Evolutionary conservation across 305 asterid genomes (phyloP), one percentile per base, ranked within the genome.

Genomic region (Withania somnifera): DNA sequence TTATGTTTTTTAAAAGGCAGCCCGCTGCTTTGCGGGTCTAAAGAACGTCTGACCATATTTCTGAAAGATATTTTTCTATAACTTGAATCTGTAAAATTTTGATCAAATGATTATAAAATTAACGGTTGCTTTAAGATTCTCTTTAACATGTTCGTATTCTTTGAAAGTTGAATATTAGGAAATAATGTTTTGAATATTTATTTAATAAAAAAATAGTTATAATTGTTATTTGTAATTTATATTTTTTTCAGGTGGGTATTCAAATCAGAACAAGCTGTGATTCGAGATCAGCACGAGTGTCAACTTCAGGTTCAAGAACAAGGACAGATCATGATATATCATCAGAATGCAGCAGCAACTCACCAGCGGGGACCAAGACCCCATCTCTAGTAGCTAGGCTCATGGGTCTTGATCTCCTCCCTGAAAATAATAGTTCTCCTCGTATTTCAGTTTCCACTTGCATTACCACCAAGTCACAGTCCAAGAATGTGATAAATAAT

Each of bases 381-480:
- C 99, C 99, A 24, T 92, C 84, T 57, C 89, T 95, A 0, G 98
- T 95, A 20, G 99, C 99, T 14, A 92, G 98, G 84, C 90, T 95
- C 0, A 95, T 95, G 99, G 99, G 99, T 19, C 93, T 95, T 19
- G 98, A 94, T 82, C 87, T 91, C 20, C 93, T 95, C 20, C 98
- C 98, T 14, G 93, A 93, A 54, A 53, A 54, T 81, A 53, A 58
- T 78, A 85, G 77, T 53, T 87, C 92, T 1, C 92, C 93, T 42
- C 86, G 86, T 11, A 17, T 79, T 32, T 79, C 80, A 3, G 77
- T 81, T 6, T 82, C 83, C 17, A 83, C 87, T 28, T 36, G 7
- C 40, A 82, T 86, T 47, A 34, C 0, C 40, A 36, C 40, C 7
- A 8, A 83, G 26, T 78, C 87, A 28, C 87, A 82, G 34, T 79